These are phyloP conservation scores for Serpula lacrymans DNA, from an alignment of 768 basidiomycete species.

Conservation along the genomic window DNA sequence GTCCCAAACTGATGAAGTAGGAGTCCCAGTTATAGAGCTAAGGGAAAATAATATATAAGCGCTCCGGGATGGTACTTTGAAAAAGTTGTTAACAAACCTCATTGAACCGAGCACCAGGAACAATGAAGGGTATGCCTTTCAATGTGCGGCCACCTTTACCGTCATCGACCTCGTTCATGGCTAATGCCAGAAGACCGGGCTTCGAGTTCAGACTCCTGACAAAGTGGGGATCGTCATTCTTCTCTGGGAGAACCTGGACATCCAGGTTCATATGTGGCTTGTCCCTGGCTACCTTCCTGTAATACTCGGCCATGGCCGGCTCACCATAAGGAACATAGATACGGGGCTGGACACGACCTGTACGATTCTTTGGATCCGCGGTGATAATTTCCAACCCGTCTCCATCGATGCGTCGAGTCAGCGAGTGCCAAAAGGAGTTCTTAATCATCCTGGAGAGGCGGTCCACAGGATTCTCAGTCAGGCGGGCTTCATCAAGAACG, in stretches of 20 bases:
- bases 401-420: constrained; percentile 95
- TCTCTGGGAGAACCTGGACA: constrained; percentile 84
- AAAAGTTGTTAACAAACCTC: constrained; percentile 52
- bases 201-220: constrained; percentile 93
- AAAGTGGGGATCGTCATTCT: constrained; percentile 82
- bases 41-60: no score
- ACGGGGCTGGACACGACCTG: constrained; percentile 82
- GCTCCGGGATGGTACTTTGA: constrained; percentile 7
- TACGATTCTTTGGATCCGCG: constrained; percentile 96
- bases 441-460: constrained; percentile 96
- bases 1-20: constrained; percentile 90
- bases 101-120: constrained; percentile 93
- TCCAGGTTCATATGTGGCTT: constrained; percentile 94
- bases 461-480: constrained; percentile 97
- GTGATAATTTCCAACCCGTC: constrained; percentile 97
- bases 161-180: constrained; percentile 90
- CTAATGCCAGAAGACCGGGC: constrained; percentile 91
- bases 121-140: constrained; percentile 95
- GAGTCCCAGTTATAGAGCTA: constrained; percentile 97
- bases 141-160: constrained; percentile 73
- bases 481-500: constrained; percentile 96
- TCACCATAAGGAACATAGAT: constrained; percentile 96
- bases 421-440: constrained; percentile 96
- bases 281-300: constrained; percentile 82
- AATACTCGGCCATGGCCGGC: constrained; percentile 94